phyloP scores from a whole-genome alignment of 78 protist genomes.

The Pigoraptor vietnamica region DNA sequence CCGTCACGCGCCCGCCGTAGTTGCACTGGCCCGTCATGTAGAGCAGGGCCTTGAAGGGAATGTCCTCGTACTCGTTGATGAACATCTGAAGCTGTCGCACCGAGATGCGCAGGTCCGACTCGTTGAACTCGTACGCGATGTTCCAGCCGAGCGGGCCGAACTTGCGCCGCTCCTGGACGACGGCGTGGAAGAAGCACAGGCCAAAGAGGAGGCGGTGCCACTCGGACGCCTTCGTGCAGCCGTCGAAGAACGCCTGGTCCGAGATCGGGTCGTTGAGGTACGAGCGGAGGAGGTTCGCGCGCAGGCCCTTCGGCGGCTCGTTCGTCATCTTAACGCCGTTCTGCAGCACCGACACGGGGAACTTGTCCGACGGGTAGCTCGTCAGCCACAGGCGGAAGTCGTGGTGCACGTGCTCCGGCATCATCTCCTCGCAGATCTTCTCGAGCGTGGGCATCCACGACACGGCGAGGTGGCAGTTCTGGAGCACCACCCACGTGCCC shows the following conservation, averaged over 20 bases:
- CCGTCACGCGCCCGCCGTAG: constrained; percentile 87
- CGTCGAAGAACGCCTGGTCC: background rate
- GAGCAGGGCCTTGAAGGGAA: constrained; percentile 46
- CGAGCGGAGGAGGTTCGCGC: constrained; percentile 55
- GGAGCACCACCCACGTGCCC: constrained; percentile 63
- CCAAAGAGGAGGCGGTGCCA: background rate
- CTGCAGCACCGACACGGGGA: constrained; percentile 83
- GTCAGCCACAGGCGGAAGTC: constrained; percentile 71
- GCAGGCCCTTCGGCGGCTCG: constrained; percentile 80
- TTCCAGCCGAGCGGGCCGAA: constrained; percentile 87
- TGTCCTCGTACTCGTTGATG: constrained; percentile 10
- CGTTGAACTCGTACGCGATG: constrained; percentile 82
- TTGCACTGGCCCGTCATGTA: constrained; percentile 59
- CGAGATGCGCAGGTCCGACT: constrained; percentile 56
- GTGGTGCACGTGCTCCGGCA: constrained; percentile 10
- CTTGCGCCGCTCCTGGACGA: constrained; percentile 81
- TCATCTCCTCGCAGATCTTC: background rate
- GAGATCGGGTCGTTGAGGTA: constrained; percentile 10
- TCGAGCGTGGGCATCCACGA: constrained; percentile 61
- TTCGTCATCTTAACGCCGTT: constrained; percentile 34
- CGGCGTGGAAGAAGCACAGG: constrained; percentile 77
- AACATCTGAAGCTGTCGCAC: constrained; percentile 40
- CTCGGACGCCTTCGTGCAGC: background rate
- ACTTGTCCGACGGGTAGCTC: constrained; percentile 37
- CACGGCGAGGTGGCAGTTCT: constrained; percentile 76